These are phyloP conservation scores for Hordeum pubiflorum DNA, from an alignment of 202 grass and related monocot species.

Conservation along the genomic window DNA sequence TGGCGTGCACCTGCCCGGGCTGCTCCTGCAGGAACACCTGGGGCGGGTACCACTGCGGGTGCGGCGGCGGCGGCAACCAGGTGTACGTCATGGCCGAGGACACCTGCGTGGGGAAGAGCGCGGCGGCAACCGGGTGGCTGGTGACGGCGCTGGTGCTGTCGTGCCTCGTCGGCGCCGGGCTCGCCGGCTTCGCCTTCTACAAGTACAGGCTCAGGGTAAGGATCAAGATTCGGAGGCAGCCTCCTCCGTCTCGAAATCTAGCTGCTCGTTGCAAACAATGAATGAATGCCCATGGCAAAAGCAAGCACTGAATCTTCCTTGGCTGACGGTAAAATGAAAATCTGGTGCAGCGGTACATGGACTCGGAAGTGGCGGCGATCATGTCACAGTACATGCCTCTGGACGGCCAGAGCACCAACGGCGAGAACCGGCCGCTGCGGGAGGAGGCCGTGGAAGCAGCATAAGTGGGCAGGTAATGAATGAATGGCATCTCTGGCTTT, in stretches of 20 bases:
- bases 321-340: background rate
- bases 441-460: conserved; percentile 40
- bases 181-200: conserved; percentile 75
- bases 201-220: conserved; percentile 88
- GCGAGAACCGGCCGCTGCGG: conserved; percentile 46
- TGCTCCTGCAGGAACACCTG: conserved; percentile 80
- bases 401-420: conserved; percentile 32
- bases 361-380: conserved; percentile 75
- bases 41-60: conserved; percentile 83
- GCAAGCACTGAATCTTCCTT: background rate
- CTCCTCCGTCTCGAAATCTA: background rate
- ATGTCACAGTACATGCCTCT: conserved; percentile 96
- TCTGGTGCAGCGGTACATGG: conserved; percentile 68
- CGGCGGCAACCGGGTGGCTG: conserved; percentile 41
- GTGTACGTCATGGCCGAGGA: conserved; percentile 73
- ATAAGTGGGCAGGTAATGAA: background rate
- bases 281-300: background rate
- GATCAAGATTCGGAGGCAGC: background rate
- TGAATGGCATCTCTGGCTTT: background rate
- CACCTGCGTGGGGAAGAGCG: conserved; percentile 70
- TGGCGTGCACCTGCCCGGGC: conserved; percentile 57
- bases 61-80: conserved; percentile 31
- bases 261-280: too few relatives aligned
- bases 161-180: conserved; percentile 39
- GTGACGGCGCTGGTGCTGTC: conserved; percentile 47